phyloP scores from a whole-genome alignment of 2,329 filamentous ascomycete species.

The Aureobasidium sp. region DNA sequence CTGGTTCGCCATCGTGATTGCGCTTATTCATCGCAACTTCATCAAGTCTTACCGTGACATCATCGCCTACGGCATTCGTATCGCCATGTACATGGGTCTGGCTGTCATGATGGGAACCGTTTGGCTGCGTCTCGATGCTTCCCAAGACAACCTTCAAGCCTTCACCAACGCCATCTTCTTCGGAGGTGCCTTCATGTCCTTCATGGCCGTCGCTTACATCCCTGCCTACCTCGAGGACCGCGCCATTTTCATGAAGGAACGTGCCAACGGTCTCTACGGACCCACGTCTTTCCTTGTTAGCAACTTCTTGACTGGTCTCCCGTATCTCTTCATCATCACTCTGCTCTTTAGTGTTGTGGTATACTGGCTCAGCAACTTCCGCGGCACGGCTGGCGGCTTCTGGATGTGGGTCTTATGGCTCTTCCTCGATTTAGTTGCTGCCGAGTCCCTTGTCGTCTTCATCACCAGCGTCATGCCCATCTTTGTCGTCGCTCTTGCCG shows the following conservation, averaged over 20 bases:
- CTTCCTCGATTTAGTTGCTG: constrained; percentile 74
- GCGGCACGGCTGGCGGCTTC: constrained; percentile 56
- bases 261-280: constrained; percentile 72
- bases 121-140: constrained; percentile 62
- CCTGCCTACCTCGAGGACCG: constrained; percentile 76
- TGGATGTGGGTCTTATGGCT: constrained; percentile 76
- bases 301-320: constrained; percentile 75
- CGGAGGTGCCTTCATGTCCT: constrained; percentile 44
- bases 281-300: constrained; percentile 63
- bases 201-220: constrained; percentile 65
- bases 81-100: constrained; percentile 73
- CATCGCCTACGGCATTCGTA: constrained; percentile 72
- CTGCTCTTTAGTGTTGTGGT: constrained; percentile 65
- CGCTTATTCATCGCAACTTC: constrained; percentile 67
- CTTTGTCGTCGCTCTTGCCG: constrained; percentile 70
- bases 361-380: constrained; percentile 76
- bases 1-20: constrained; percentile 45
- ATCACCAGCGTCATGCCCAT: constrained; percentile 64
- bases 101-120: constrained; percentile 86
- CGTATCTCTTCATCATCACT: constrained; percentile 68
- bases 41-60: constrained; percentile 81
- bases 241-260: constrained; percentile 64
- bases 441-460: constrained; percentile 74
- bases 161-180: constrained; percentile 71
- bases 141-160: constrained; percentile 67